These are phyloP conservation scores for Gossypium longicalyx DNA, from an alignment of 345 rosid species.

Conservation along the genomic window DNA sequence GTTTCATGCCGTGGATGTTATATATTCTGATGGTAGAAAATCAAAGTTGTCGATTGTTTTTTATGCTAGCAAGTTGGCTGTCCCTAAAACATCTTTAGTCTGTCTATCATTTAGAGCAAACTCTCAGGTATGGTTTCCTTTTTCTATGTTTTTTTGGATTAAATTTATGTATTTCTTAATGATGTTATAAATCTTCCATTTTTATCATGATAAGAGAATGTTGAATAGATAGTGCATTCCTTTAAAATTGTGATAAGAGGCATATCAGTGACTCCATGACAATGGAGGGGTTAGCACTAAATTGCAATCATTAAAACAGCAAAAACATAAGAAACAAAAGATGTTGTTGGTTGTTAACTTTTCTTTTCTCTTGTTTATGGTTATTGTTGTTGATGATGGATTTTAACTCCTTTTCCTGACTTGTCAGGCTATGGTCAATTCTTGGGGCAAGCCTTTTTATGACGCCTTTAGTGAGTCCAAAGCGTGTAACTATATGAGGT, in stretches of 20 bases:
- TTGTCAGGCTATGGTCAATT: constrained; percentile 67
- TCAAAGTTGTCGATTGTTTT: too few relatives aligned
- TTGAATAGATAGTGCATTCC: constrained; percentile 1
- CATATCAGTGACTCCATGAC: not conserved
- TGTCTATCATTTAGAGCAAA: too few relatives aligned
- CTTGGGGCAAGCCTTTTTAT: constrained; percentile 80
- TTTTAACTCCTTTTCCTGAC: constrained; percentile 5
- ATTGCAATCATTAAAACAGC: not conserved
- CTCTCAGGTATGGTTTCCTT: too few relatives aligned
- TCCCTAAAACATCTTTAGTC: too few relatives aligned
- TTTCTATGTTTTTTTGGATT: too few relatives aligned
- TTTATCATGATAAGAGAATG: not conserved
- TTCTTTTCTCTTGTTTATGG: not conserved
- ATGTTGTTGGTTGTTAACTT: not conserved
- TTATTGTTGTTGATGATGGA: not conserved
- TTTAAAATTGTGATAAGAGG: not conserved
- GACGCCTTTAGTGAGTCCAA: constrained; percentile 48
- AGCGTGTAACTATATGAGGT: constrained; percentile 79
- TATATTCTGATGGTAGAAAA: too few relatives aligned
- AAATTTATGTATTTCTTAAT: too few relatives aligned
- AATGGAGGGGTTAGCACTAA: not conserved
- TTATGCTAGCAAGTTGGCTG: too few relatives aligned
- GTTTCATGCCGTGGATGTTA: too few relatives aligned
- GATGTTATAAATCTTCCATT: too few relatives aligned
- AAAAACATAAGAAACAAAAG: not conserved